Percentiles rank a stretch among this genome's conserved stretches.
Evolutionary conservation across 441 rosid genomes (phyloP).

Genomic region (Breynia disticha): DNA sequence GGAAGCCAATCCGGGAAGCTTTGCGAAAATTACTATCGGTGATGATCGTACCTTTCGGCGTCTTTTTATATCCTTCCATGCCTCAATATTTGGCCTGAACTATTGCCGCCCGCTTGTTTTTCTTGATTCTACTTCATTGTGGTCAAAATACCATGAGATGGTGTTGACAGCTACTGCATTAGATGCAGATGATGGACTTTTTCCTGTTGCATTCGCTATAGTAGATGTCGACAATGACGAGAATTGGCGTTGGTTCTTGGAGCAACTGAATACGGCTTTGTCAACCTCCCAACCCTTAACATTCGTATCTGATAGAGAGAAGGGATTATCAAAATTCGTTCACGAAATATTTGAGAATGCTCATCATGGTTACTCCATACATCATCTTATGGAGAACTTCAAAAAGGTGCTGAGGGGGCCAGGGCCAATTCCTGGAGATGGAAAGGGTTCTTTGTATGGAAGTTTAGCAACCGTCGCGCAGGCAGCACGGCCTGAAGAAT

Average conservation of each 20-base stretch:
- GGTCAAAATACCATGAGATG: conserved; percentile 74
- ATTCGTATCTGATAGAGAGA: conserved; percentile 70
- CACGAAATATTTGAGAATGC: conserved; percentile 59
- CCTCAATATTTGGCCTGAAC: conserved; percentile 52
- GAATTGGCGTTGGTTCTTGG: conserved; percentile 80
- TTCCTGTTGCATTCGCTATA: conserved; percentile 70
- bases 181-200: conserved; percentile 72
- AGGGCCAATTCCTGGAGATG: conserved; percentile 69
- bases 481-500: conserved; percentile 51
- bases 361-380: conserved; percentile 63
- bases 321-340: conserved; percentile 48
- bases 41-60: conserved; percentile 61
- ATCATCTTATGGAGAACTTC: conserved; percentile 65
- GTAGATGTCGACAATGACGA: conserved; percentile 68
- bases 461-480: conserved; percentile 64
- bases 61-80: conserved; percentile 59
- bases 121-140: conserved; percentile 60
- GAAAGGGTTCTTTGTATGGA: conserved; percentile 53
- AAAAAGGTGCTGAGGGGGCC: conserved; percentile 76
- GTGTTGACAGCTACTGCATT: conserved; percentile 72
- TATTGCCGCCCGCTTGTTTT: conserved; percentile 87
- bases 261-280: conserved; percentile 50
- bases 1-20: conserved; percentile 73
- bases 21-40: conserved; percentile 40
- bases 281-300: conserved; percentile 49